Evolutionary conservation across 768 basidiomycete genomes (phyloP), one percentile per base, ranked within the genome.

Genomic region (Auricularia auricula-judae): DNA sequence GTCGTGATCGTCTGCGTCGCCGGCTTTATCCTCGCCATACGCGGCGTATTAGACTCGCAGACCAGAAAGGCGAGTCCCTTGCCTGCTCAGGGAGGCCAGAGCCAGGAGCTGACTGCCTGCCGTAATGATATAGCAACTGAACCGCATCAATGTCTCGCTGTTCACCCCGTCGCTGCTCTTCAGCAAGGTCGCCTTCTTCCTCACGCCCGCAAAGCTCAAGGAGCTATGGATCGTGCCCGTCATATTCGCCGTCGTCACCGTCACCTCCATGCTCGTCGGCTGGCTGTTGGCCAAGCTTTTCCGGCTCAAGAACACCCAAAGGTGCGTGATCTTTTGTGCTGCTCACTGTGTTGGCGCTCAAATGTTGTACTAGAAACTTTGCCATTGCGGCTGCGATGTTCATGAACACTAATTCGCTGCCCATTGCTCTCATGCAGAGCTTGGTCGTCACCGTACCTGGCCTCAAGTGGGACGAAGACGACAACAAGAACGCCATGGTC

Each of bases 331-430:
- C n/a, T 62, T 21, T 34, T 3, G 33, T 29, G 29, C 29, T 29
- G 29, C 29, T 29, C 29, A 33, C 11, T 42, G 16, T n/a, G 21
- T 34, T 43, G 18, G 21, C 3, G 16, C 62, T 61, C 36, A 62
- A 35, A 3, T 58, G 7, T 3, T 54, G 23, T n/a, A 29, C 14
- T 68, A 91, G 89, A 71, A 86, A 82, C 62, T 92, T 91, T 67
- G 87, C 87, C 5, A 86, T 87, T 73, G 89, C 90, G 0, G 87
- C 89, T 0, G 80, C 89, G 35, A 92, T 89, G 85, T 91, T 91
- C 79, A 90, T 93, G 88, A 96, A 94, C 74, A 92, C 90, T 2
- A 98, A 98, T 72, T 92, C 92, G 0, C 83, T 99, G 4, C 96
- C 96, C 0, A 92, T 98, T 65, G 96, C 96, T 0, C 80, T 99